Conservation (phyloP, 169 alveolate species). For the Plasmodium falciparum region DNA sequence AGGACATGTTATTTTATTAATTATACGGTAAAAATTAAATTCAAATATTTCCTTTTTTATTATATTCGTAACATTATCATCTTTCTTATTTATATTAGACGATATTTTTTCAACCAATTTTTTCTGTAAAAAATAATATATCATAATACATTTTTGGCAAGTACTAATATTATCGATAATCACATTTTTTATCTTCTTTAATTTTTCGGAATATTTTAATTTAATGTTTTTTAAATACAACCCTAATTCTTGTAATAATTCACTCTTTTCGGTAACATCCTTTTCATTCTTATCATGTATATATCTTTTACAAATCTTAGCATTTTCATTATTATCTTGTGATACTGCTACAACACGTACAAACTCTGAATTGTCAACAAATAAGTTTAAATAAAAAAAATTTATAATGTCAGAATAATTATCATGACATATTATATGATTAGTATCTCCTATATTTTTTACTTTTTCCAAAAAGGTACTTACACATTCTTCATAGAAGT, state of each 20-base stretch:
- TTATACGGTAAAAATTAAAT: constrained; percentile 33
- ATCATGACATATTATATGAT: constrained; percentile 53
- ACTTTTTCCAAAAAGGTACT: constrained; percentile 25
- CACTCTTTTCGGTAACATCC: background rate
- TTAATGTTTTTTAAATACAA: background rate
- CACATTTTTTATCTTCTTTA: constrained; percentile 24
- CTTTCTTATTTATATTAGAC: constrained; percentile 10
- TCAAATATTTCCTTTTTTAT: constrained; percentile 54
- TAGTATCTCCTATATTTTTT: constrained; percentile 16
- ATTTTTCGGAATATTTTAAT: constrained; percentile 7
- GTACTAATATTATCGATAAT: constrained; percentile 43
- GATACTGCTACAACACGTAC: background rate
- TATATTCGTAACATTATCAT: constrained; percentile 37
- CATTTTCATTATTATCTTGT: constrained; percentile 19
- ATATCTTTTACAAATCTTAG: constrained; percentile 4
- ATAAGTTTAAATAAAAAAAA: constrained; percentile 38
- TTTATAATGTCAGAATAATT: constrained; percentile 27
- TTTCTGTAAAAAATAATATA: constrained; percentile 57
- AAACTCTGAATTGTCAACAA: constrained; percentile 46
- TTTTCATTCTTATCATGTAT: constrained; percentile 10
- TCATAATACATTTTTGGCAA: constrained; percentile 68
- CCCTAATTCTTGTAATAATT: too few relatives aligned
- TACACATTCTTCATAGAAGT: constrained; percentile 21
- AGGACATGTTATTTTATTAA: constrained; percentile 51
- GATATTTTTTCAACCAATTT: constrained; percentile 31